Evolutionary conservation across 2,329 filamentous ascomycete species (phyloP).

Genomic region (Alternaria triticimaculans): DNA sequence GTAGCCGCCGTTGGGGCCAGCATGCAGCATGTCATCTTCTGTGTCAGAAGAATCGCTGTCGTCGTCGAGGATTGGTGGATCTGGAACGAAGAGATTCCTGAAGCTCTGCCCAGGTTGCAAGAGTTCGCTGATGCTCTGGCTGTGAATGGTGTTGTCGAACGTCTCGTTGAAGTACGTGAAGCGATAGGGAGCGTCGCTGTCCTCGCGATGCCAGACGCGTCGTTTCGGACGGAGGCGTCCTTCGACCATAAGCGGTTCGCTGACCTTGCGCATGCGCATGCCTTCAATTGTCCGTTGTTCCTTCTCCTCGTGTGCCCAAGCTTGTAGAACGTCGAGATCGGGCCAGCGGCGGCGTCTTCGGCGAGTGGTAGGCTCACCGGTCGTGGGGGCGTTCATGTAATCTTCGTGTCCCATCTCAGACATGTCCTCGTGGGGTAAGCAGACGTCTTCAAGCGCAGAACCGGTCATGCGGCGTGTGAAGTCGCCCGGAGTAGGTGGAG

Average conservation of each 20-base stretch:
- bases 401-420: slow-evolving; percentile 86
- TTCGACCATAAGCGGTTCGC: slow-evolving; percentile 89
- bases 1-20: slow-evolving; percentile 35
- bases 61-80: slow-evolving; percentile 71
- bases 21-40: slow-evolving; percentile 45
- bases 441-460: slow-evolving; percentile 84
- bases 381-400: slow-evolving; percentile 57
- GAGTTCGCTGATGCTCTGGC: slow-evolving; percentile 91
- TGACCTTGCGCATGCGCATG: slow-evolving; percentile 86
- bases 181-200: slow-evolving; percentile 89
- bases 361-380: slow-evolving; percentile 51
- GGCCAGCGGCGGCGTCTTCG: slow-evolving; percentile 74
- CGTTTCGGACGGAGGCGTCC: slow-evolving; percentile 81
- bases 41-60: slow-evolving; percentile 69
- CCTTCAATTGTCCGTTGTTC: slow-evolving; percentile 80
- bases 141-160: slow-evolving; percentile 93
- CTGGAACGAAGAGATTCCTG: slow-evolving; percentile 86
- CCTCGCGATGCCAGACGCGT: slow-evolving; percentile 83
- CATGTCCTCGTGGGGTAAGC: slow-evolving; percentile 80
- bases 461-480: slow-evolving; percentile 52
- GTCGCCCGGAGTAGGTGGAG: slow-evolving; percentile 33
- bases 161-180: slow-evolving; percentile 99
- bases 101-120: slow-evolving; percentile 86
- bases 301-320: slow-evolving; percentile 91
- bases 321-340: slow-evolving; percentile 80